Evolutionary conservation across 805 yeast species (phyloP).

Genomic region (Metschnikowia bowlesiae): DNA sequence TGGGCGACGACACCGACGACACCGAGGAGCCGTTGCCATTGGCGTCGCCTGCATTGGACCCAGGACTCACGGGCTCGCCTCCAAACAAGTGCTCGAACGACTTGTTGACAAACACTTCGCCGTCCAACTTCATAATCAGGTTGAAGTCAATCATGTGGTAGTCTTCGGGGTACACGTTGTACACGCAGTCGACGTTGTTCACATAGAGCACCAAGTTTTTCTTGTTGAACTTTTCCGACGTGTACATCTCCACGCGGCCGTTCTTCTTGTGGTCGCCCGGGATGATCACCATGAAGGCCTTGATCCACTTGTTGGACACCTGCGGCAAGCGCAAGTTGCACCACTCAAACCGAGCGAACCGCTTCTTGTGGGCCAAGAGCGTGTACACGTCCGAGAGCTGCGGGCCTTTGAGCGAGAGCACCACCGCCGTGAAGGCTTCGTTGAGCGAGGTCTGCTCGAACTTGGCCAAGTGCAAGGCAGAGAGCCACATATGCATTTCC

Average conservation of each 20-base stretch:
- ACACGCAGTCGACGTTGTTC: conserved; percentile 40
- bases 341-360: conserved; percentile 54
- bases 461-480: conserved; percentile 50
- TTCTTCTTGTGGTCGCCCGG: conserved; percentile 44
- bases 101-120: conserved; percentile 49
- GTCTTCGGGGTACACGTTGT: conserved; percentile 57
- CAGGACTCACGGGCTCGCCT: conserved; percentile 6
- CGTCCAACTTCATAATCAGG: conserved; percentile 51
- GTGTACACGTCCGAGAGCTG: conserved; percentile 55
- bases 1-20: conserved; percentile 9
- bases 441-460: conserved; percentile 54
- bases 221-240: conserved; percentile 44
- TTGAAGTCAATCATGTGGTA: conserved; percentile 54
- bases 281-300: conserved; percentile 46
- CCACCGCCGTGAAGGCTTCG: conserved; percentile 63
- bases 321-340: conserved; percentile 58
- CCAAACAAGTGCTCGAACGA: conserved; percentile 30
- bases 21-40: neutral
- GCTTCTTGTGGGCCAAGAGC: conserved; percentile 45
- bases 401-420: conserved; percentile 55
- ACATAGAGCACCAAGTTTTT: conserved; percentile 51
- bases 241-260: conserved; percentile 53
- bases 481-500: conserved; percentile 37
- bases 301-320: conserved; percentile 54
- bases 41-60: no score